phyloP scores from a whole-genome alignment of 768 basidiomycete species.

The Fomitopsis serialis region DNA sequence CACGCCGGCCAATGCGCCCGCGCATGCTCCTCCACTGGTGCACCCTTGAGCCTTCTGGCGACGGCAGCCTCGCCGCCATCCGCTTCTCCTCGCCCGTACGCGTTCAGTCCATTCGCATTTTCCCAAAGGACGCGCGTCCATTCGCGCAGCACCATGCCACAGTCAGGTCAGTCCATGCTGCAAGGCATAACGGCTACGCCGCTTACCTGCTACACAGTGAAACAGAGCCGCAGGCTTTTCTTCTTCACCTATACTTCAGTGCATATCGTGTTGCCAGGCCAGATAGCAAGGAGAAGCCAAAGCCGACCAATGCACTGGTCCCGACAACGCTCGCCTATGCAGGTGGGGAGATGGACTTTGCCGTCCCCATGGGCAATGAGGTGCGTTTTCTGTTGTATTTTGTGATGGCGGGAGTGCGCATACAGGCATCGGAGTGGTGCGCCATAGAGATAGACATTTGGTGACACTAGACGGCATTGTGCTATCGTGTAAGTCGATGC shows the following conservation, averaged over 20 bases:
- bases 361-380: conserved; percentile 65
- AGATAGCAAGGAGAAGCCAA: conserved; percentile 51
- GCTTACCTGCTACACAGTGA: conserved; percentile 33
- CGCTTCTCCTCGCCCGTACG: conserved; percentile 67
- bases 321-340: conserved; percentile 69
- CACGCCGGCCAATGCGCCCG: background rate
- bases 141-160: conserved; percentile 57
- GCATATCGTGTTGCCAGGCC: conserved; percentile 47
- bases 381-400: conserved; percentile 30
- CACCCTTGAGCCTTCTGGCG: conserved; percentile 51
- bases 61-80: conserved; percentile 58
- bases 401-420: background rate
- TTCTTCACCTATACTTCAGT: conserved; percentile 72
- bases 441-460: no score
- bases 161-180: conserved; percentile 20
- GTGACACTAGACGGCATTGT: no score
- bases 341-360: conserved; percentile 62
- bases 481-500: no score
- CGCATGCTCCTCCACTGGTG: conserved; percentile 61
- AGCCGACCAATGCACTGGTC: conserved; percentile 64
- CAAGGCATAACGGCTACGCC: background rate
- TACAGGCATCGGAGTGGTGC: no score
- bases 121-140: conserved; percentile 58
- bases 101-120: conserved; percentile 63
- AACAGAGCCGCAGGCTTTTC: conserved; percentile 72